These are phyloP conservation scores for Colletotrichum sp. DNA, from an alignment of 2,329 filamentous ascomycete genomes.

Conservation along the genomic window DNA sequence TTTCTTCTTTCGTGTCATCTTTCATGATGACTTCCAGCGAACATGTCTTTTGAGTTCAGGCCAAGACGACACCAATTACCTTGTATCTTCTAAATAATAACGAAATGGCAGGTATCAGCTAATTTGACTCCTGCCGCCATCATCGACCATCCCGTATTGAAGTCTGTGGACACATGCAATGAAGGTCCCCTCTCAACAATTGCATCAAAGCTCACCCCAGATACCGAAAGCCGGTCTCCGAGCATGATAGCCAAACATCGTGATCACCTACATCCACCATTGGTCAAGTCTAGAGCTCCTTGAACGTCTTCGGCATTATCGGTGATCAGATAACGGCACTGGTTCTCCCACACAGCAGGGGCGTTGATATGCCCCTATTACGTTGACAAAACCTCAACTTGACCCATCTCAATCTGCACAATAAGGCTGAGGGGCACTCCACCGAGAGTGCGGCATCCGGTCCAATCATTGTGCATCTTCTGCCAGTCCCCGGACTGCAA, in stretches of 20 bases:
- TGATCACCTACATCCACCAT: not conserved
- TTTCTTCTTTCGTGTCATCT: not conserved
- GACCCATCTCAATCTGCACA: constrained; percentile 3
- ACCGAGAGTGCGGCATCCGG: not conserved
- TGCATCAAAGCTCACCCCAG: not conserved
- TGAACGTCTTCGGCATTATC: not conserved
- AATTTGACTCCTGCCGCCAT: not conserved
- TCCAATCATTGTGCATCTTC: not conserved
- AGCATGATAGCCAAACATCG: not conserved
- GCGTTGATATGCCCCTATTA: not conserved
- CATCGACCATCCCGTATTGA: not conserved
- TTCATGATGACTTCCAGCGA: not conserved
- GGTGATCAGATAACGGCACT: not conserved
- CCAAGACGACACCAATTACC: not conserved
- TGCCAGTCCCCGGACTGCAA: not conserved
- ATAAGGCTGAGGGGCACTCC: constrained; percentile 15
- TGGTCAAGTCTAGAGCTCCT: not conserved
- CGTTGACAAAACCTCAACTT: not conserved
- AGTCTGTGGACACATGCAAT: not conserved
- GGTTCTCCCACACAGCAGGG: not conserved
- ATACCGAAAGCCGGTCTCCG: not conserved
- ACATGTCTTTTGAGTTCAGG: not conserved
- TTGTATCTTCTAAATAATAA: not conserved
- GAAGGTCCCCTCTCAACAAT: not conserved
- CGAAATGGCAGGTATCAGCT: not conserved